These are phyloP conservation scores for Penicillium salamii DNA, from an alignment of 495 filamentous ascomycete genomes.

Conservation along the genomic window DNA sequence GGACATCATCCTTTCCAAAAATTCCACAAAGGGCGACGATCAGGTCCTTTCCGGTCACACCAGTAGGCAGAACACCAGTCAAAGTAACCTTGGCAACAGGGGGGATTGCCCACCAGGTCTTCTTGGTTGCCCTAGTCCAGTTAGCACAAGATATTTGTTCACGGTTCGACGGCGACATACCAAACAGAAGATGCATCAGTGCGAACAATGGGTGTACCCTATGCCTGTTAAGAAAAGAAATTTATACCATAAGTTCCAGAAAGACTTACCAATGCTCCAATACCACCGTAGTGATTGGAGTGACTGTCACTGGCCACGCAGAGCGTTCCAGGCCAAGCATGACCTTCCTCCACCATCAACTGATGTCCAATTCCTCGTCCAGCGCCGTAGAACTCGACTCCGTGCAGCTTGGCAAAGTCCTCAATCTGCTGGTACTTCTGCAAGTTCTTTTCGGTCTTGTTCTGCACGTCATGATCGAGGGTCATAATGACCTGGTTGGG, in stretches of 20 bases:
- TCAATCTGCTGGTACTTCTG: slow-evolving; percentile 86
- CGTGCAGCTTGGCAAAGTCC: slow-evolving; percentile 77
- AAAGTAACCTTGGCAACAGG: slow-evolving; percentile 79
- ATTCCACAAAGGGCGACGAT: slow-evolving; percentile 87
- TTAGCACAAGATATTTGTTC: neutral
- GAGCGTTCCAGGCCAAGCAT: slow-evolving; percentile 79
- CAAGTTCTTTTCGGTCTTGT: slow-evolving; percentile 77
- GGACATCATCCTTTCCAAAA: slow-evolving; percentile 84
- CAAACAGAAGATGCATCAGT: slow-evolving; percentile 87
- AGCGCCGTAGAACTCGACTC: slow-evolving; percentile 80
- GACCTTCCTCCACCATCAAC: slow-evolving; percentile 84
- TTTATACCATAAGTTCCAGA: neutral
- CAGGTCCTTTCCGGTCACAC: slow-evolving; percentile 93
- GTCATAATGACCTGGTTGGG: slow-evolving; percentile 81
- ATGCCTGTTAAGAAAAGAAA: neutral
- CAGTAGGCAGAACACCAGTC: slow-evolving; percentile 67
- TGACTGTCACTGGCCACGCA: slow-evolving; percentile 82
- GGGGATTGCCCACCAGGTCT: slow-evolving; percentile 89
- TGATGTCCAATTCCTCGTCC: slow-evolving; percentile 86
- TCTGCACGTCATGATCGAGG: slow-evolving; percentile 92
- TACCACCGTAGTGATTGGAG: slow-evolving; percentile 49
- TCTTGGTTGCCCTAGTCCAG: slow-evolving; percentile 58
- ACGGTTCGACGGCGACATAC: neutral
- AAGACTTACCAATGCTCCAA: slow-evolving; percentile 12
- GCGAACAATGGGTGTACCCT: slow-evolving; percentile 70